These are phyloP conservation scores for Fusarium caatingaense DNA, from an alignment of 2,329 filamentous ascomycete genomes.

Conservation along the genomic window DNA sequence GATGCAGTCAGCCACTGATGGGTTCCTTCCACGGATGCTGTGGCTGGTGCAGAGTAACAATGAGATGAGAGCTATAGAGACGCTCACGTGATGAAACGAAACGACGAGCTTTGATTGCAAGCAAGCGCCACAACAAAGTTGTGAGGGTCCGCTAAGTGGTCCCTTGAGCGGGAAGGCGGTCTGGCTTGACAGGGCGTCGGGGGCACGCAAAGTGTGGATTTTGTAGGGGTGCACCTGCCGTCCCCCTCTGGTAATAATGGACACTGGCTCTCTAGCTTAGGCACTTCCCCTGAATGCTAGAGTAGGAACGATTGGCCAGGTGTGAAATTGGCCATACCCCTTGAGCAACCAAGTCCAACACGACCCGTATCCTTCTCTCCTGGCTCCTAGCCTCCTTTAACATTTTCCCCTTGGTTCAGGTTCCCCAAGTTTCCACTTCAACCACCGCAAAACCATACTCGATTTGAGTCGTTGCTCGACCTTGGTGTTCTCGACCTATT, in stretches of 20 bases:
- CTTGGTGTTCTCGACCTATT: conserved; percentile 36
- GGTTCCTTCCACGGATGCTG: not conserved
- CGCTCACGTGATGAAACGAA: conserved; percentile 35
- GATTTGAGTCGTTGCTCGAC: conserved; percentile 42
- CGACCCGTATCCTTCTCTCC: conserved; percentile 46
- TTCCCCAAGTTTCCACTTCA: conserved; percentile 46
- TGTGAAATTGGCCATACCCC: conserved; percentile 49
- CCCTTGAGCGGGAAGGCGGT: conserved; percentile 44
- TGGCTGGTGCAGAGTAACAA: conserved; percentile 3
- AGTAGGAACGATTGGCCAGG: conserved; percentile 50
- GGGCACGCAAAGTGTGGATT: conserved; percentile 33
- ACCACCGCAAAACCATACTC: conserved; percentile 45
- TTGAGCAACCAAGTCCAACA: conserved; percentile 43
- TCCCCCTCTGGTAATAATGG: conserved; percentile 19
- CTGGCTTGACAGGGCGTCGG: conserved; percentile 41
- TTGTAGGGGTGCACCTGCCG: conserved; percentile 26
- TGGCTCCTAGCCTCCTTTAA: conserved; percentile 47
- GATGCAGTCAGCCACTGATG: conserved; percentile 15
- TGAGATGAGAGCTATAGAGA: not conserved
- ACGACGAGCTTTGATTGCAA: conserved; percentile 30
- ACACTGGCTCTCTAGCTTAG: conserved; percentile 31
- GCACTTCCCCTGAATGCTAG: conserved; percentile 47
- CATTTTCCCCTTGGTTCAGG: conserved; percentile 49
- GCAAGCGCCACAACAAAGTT: conserved; percentile 32
- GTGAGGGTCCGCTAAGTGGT: conserved; percentile 37